Percentiles rank a stretch among this genome's conserved stretches.
Evolutionary conservation across 179 eudicot species (phyloP).

Genomic region (Carnegiea gigantea): DNA sequence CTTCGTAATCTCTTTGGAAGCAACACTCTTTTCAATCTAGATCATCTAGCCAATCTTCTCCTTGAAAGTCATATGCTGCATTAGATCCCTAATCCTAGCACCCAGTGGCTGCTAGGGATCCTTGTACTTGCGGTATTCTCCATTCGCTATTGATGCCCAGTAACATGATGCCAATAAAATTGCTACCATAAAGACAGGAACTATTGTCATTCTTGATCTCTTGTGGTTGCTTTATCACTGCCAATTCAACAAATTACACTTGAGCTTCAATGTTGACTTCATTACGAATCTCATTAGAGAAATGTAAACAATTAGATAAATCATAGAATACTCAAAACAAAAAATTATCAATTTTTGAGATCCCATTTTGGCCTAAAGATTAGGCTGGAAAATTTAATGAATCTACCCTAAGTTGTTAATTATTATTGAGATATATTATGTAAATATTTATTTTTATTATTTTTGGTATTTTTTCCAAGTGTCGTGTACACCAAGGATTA

Average conservation of each 20-base stretch:
- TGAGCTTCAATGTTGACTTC: neutral
- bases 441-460: too few relatives aligned
- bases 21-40: constrained; percentile 58
- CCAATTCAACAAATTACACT: neutral
- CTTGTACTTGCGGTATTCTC: constrained; percentile 47
- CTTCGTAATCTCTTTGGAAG: constrained; percentile 46
- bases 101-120: constrained; percentile 50
- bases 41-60: constrained; percentile 74
- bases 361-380: neutral
- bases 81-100: constrained; percentile 45
- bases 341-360: neutral
- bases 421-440: neutral
- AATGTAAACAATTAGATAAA: neutral
- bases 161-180: neutral
- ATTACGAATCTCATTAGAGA: neutral
- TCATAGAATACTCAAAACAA: neutral
- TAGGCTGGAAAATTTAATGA: constrained; percentile 1
- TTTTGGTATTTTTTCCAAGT: neutral
- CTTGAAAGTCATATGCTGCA: constrained; percentile 51
- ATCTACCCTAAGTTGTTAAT: neutral
- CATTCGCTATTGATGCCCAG: constrained; percentile 23
- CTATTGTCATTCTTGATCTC: constrained; percentile 10
- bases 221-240: neutral
- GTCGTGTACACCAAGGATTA: too few relatives aligned
- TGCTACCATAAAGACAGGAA: neutral